These are phyloP conservation scores for Exophiala phaeomuriformis DNA, from an alignment of 2,329 filamentous ascomycete species.

Conservation along the genomic window DNA sequence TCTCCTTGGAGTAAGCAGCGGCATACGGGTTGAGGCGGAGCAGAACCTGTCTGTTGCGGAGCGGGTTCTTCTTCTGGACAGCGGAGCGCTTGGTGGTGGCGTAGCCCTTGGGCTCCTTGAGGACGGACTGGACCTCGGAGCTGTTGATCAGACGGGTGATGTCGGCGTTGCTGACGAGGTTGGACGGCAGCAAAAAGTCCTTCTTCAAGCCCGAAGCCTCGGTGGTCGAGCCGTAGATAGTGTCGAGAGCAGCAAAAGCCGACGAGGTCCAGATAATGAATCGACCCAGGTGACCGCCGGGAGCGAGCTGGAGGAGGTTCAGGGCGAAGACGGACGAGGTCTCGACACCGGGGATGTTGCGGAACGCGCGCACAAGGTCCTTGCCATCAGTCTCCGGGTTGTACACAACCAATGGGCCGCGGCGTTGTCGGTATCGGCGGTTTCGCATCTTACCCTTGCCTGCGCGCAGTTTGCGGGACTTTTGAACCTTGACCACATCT, in stretches of 20 bases:
- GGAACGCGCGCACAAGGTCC: constrained; percentile 88
- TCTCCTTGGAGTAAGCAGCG: constrained; percentile 77
- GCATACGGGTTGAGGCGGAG: constrained; percentile 99
- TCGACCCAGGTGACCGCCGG: constrained; percentile 95
- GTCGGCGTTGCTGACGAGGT: constrained; percentile 89
- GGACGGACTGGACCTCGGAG: constrained; percentile 93
- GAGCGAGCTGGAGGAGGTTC: constrained; percentile 98
- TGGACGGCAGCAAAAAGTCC: constrained; percentile 94
- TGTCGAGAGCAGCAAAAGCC: constrained; percentile 92
- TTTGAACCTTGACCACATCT: constrained; percentile 92
- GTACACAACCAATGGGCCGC: constrained; percentile 96
- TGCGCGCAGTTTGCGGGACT: constrained; percentile 91
- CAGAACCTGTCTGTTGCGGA: constrained; percentile 97
- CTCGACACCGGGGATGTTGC: constrained; percentile 98
- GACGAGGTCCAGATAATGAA: constrained; percentile 99
- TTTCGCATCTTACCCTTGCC: constrained; percentile 98
- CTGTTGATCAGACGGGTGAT: constrained; percentile 98
- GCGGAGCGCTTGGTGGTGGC: constrained; percentile 79
- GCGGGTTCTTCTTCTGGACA: constrained; percentile 99
- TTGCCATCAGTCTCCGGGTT: constrained; percentile 92
- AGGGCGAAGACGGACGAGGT: constrained; percentile 86
- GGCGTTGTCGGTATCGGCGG: constrained; percentile 94
- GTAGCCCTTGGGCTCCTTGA: constrained; percentile 84
- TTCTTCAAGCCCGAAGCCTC: constrained; percentile 89
- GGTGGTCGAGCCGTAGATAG: constrained; percentile 92